Evolutionary conservation across 805 yeast genomes (phyloP).

Genomic region (Nakazawaea ishiwadae): DNA sequence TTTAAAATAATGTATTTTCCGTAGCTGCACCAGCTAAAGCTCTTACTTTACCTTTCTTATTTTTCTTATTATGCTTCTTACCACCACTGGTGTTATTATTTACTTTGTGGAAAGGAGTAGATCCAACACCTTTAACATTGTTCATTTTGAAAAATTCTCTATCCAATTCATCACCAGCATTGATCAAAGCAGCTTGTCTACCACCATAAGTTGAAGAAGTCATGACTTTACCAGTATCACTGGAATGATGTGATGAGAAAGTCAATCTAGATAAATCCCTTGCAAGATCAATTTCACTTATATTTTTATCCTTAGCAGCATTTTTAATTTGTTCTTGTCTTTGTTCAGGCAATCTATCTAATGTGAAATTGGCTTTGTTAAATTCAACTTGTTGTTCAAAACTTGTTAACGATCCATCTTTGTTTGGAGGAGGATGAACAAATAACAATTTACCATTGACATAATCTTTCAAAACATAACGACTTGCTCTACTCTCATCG

Average conservation of each 20-base stretch:
- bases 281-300: conserved; percentile 57
- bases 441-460: conserved; percentile 86
- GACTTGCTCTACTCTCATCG: conserved; percentile 91
- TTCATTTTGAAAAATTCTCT: conserved; percentile 77
- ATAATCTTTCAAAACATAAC: conserved; percentile 89
- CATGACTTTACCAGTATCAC: conserved; percentile 38
- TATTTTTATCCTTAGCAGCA: conserved; percentile 57
- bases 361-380: conserved; percentile 69
- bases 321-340: conserved; percentile 66
- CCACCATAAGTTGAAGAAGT: conserved; percentile 69
- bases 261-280: conserved; percentile 68
- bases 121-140: conserved; percentile 55
- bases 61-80: conserved; percentile 72
- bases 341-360: conserved; percentile 61
- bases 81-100: conserved; percentile 25
- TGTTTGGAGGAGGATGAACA: conserved; percentile 84
- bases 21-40: conserved; percentile 2
- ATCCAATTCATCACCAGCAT: conserved; percentile 81
- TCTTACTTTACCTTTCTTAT: conserved; percentile 49
- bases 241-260: conserved; percentile 70
- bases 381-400: conserved; percentile 56
- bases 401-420: conserved; percentile 47
- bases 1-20: conserved; percentile 25
- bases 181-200: conserved; percentile 71
- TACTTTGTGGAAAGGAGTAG: conserved; percentile 69